Conservation (phyloP, 2,329 filamentous ascomycete species). For the Pezicula neosporulosa region DNA sequence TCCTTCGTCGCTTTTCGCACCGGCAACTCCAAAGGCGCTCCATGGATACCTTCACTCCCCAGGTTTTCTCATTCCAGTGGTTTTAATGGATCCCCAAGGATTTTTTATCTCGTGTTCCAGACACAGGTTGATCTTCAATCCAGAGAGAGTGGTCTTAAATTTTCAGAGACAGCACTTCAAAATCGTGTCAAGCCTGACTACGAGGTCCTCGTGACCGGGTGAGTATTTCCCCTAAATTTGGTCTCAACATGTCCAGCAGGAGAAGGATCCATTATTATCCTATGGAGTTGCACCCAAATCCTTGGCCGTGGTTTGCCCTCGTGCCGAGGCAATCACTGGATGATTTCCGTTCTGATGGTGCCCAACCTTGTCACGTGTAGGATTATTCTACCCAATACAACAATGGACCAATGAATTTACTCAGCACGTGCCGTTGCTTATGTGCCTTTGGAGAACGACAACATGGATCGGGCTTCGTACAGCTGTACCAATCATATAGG, state of each 20-base stretch:
- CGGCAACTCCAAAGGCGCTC: constrained; percentile 7
- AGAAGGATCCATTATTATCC: not conserved
- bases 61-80: constrained; percentile 2
- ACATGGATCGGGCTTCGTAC: no score
- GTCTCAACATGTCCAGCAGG: not conserved
- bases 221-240: not conserved
- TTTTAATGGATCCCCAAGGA: constrained; percentile 1
- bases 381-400: no score
- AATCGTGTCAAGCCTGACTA: constrained; percentile 9
- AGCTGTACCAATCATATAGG: no score
- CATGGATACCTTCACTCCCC: constrained; percentile 3
- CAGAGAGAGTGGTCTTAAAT: constrained; percentile 13
- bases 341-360: no score
- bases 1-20: constrained; percentile 11
- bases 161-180: constrained; percentile 2
- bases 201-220: not conserved
- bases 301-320: no score
- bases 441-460: no score
- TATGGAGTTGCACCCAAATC: no score
- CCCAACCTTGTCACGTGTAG: no score
- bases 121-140: constrained; percentile 2
- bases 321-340: no score
- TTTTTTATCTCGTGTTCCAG: constrained; percentile 7
- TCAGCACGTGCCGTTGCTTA: no score
- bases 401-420: no score